Percentiles rank a stretch among this genome's conserved stretches.
phyloP scores from a whole-genome alignment of 257 asterid genomes.

The Primulina tabacum region DNA sequence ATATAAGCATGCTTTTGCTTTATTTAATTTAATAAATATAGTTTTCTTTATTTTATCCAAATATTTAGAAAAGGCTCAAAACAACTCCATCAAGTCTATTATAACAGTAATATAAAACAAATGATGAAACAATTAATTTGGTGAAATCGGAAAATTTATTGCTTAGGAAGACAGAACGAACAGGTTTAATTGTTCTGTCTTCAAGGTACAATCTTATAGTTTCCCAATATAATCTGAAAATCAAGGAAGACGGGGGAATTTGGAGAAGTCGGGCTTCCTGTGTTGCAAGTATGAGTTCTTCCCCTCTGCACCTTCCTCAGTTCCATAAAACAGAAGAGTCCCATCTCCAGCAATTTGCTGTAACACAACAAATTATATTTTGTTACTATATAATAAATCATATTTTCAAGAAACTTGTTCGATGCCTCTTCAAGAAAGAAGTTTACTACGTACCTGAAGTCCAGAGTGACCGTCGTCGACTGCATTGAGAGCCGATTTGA shows the following conservation, averaged over 20 bases:
- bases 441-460: slow-evolving; percentile 53
- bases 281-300: slow-evolving; percentile 66
- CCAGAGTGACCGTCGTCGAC: slow-evolving; percentile 95
- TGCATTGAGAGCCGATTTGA: slow-evolving; percentile 88
- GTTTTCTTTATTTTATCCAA: too few relatives aligned
- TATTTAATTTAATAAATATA: too few relatives aligned
- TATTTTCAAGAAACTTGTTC: too few relatives aligned
- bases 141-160: too few relatives aligned
- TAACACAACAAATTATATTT: not conserved
- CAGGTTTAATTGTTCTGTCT: not conserved
- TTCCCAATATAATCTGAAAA: not conserved
- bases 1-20: too few relatives aligned
- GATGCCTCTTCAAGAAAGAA: too few relatives aligned
- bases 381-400: too few relatives aligned
- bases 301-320: slow-evolving; percentile 92
- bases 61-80: too few relatives aligned
- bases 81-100: too few relatives aligned
- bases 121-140: too few relatives aligned
- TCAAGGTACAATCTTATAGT: too few relatives aligned
- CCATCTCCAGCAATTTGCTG: slow-evolving; percentile 92
- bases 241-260: slow-evolving; percentile 71
- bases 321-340: slow-evolving; percentile 81
- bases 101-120: too few relatives aligned
- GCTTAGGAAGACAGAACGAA: not conserved
- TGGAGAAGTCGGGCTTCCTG: slow-evolving; percentile 77